Base-by-base conservation (phyloP, 768 basidiomycete genomes). In the Chalciporus piperatus region DNA sequence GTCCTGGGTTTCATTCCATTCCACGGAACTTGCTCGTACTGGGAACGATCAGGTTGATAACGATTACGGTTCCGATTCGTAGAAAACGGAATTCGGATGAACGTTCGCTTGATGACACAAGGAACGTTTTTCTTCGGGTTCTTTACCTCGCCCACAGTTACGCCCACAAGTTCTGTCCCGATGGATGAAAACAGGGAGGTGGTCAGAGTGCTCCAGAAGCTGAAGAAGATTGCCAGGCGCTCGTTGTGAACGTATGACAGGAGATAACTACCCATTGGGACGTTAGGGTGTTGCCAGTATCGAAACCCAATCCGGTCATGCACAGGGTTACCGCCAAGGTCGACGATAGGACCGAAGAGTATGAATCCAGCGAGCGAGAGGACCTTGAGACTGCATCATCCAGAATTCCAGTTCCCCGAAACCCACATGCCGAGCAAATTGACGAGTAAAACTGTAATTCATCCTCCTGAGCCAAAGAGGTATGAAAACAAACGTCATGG, bases 391-490 rank as follows among this genome's bases (percentile, higher is more conserved):
- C 80, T 78, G 50, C 82, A n/a, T 85, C 59, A 80, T 78, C 83
- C 84, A 86, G 67, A 86, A 87, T 61, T 86, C 84, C n/a, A 86
- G 69, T 62, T 88, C 85, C 46, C 85, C 84, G 51, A 87, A 87
- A 86, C 75, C 8, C 80, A 76, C n/a, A 86, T 79, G 39, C 83
- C 84, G 38, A 85, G 72, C 13, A 84, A 63, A 64, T 86, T 86
- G 55, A 84, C 25, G 4, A 27, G 27, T 27, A 9, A 27, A 27
- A 27, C 32, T 3, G 30, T 32, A 5, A 32, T 1, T 10, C 13
- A 32, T 13, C 11, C 27, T 13, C 30, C 30, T 32, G 4, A 13
- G 30, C 30, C 13, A 32, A 32, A 32, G 30, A 32, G 30, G 27
- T 27, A 27, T 27, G 27, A 27, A 7, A 32, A 32, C 30, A 32